Percentiles rank a stretch among this genome's conserved stretches.
Conservation (phyloP, 2,329 filamentous ascomycete genomes). For the Metarhizium robertsii region DNA sequence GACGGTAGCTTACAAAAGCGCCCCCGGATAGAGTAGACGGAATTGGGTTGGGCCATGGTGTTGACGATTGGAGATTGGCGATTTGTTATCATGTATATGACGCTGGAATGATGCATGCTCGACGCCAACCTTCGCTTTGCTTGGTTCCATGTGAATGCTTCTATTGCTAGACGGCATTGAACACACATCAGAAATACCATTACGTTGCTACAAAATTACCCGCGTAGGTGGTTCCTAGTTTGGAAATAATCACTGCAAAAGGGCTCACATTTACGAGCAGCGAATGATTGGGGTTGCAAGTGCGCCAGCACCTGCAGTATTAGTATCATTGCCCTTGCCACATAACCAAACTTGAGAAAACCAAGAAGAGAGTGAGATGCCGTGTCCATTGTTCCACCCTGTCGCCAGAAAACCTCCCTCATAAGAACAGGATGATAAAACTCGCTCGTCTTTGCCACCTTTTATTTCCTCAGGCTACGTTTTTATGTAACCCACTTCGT, state of each 20-base stretch:
- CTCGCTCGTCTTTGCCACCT: not conserved
- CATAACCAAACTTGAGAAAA: not conserved
- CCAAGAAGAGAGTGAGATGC: not conserved
- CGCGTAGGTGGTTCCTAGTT: not conserved
- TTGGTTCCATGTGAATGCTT: not conserved
- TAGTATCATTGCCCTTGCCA: not conserved
- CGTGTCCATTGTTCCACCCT: not conserved
- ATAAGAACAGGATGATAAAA: not conserved
- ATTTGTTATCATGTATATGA: conserved; percentile 7
- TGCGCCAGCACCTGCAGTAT: not conserved
- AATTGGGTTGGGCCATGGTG: not conserved
- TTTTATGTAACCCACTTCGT: not conserved
- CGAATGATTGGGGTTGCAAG: not conserved
- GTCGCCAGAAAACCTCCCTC: not conserved
- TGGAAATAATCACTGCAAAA: not conserved
- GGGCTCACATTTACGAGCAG: not conserved
- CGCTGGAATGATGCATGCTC: conserved; percentile 7
- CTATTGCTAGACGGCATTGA: not conserved
- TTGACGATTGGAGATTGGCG: not conserved
- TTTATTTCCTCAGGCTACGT: not conserved
- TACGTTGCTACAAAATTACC: not conserved
- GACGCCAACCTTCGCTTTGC: not conserved
- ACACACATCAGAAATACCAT: not conserved
- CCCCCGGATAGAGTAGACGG: not conserved
- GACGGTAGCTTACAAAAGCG: not conserved